These are phyloP conservation scores for Lentinula sp. DNA, from an alignment of 768 basidiomycete species.

Conservation along the genomic window DNA sequence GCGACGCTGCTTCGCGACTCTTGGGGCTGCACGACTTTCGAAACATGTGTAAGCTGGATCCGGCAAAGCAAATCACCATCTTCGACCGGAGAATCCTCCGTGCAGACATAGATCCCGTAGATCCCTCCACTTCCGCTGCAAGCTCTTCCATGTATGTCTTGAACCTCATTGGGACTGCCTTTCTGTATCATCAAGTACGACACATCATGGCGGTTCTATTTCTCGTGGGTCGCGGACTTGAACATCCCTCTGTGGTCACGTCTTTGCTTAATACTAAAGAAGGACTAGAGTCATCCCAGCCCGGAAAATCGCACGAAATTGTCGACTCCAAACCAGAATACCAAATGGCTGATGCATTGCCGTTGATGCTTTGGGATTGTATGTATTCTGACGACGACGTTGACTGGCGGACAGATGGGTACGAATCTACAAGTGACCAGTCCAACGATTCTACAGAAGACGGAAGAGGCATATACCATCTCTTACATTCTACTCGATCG, in stretches of 20 bases:
- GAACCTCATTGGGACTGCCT: slow-evolving; percentile 82
- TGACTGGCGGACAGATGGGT: slow-evolving; percentile 62
- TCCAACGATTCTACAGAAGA: slow-evolving; percentile 12
- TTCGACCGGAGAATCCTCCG: slow-evolving; percentile 65
- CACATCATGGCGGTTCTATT: slow-evolving; percentile 92
- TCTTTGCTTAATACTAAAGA: slow-evolving; percentile 67
- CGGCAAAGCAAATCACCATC: slow-evolving; percentile 81
- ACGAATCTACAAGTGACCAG: slow-evolving; percentile 23
- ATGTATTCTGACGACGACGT: slow-evolving; percentile 62
- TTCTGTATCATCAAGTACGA: slow-evolving; percentile 93
- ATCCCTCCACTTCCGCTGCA: slow-evolving; percentile 9
- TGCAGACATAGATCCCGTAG: slow-evolving; percentile 55
- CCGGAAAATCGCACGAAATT: slow-evolving; percentile 33
- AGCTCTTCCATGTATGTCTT: slow-evolving; percentile 52
- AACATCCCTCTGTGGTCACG: slow-evolving; percentile 62
- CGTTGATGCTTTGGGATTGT: slow-evolving; percentile 90
- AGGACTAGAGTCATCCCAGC: slow-evolving; percentile 28
- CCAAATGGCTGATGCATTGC: slow-evolving; percentile 89
- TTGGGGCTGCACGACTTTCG: slow-evolving; percentile 93
- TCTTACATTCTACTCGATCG: slow-evolving; percentile 46
- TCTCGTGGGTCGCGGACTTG: slow-evolving; percentile 78
- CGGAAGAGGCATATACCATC: slow-evolving; percentile 33
- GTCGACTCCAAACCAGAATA: slow-evolving; percentile 81
- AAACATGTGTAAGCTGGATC: slow-evolving; percentile 91
- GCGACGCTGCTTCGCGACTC: slow-evolving; percentile 60